Percentiles rank a stretch among this genome's conserved stretches.
phyloP scores from a whole-genome alignment of 2,329 filamentous ascomycete genomes.

The Hortaea werneckii region DNA sequence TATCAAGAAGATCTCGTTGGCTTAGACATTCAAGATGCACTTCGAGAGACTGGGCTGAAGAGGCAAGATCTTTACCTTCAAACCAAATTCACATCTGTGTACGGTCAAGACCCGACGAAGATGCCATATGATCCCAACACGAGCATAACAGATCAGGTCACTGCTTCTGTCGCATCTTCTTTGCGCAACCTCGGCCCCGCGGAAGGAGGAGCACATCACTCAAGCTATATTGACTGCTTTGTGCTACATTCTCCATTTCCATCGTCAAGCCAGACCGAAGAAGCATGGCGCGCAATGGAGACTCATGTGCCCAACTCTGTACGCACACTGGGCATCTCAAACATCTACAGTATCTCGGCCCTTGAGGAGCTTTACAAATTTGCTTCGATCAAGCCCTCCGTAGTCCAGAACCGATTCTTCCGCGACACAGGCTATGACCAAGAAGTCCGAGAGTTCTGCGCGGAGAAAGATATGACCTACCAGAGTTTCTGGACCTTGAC shows the following conservation, averaged over 20 bases:
- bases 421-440: constrained; percentile 49
- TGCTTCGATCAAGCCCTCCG: constrained; percentile 43
- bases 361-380: constrained; percentile 44
- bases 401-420: constrained; percentile 72
- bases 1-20: constrained; percentile 66
- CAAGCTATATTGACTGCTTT: constrained; percentile 46
- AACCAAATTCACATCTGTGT: constrained; percentile 67
- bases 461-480: constrained; percentile 43
- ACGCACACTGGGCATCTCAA: constrained; percentile 64
- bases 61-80: constrained; percentile 61
- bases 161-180: constrained; percentile 56
- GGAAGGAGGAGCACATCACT: constrained; percentile 27
- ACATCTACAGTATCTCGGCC: constrained; percentile 47
- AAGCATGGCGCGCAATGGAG: constrained; percentile 58
- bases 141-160: constrained; percentile 54
- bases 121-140: constrained; percentile 53
- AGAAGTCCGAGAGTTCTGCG: constrained; percentile 48
- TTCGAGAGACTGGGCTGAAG: constrained; percentile 48
- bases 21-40: constrained; percentile 52
- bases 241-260: constrained; percentile 50
- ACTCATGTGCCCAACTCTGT: constrained; percentile 55
- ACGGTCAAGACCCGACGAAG: constrained; percentile 49
- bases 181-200: constrained; percentile 48
- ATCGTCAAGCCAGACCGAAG: constrained; percentile 43
- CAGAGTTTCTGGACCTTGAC: constrained; percentile 54